Evolutionary conservation across 2,329 filamentous ascomycete species (phyloP).

Genomic region (Colletotrichum sublineola): DNA sequence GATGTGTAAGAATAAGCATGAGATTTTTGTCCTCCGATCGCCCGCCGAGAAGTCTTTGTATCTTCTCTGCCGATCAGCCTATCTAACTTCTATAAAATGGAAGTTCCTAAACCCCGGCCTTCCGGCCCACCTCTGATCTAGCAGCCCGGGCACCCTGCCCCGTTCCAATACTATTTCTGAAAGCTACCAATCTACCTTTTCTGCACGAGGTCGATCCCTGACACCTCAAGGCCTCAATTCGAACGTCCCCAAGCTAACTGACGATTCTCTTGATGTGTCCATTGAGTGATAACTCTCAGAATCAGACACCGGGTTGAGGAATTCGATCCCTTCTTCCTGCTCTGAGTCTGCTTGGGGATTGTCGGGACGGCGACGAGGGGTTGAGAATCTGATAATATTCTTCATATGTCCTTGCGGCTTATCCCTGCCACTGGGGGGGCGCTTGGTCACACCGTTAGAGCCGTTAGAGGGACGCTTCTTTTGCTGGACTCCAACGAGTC

Average conservation of each 20-base stretch:
- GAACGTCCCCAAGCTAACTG: neutral
- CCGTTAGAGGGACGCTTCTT: neutral
- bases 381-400: neutral
- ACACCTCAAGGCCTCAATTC: neutral
- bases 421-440: neutral
- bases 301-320: too few species aligned
- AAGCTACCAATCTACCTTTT: neutral
- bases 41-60: too few species aligned
- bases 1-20: too few species aligned
- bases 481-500: rapidly evolving
- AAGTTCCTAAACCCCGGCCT: too few species aligned
- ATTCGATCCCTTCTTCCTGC: neutral
- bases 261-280: neutral
- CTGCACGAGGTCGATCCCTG: too few species aligned
- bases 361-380: neutral
- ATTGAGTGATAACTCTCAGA: neutral
- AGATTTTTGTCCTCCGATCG: too few species aligned
- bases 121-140: too few species aligned
- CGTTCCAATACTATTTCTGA: too few species aligned
- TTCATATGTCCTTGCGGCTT: neutral
- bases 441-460: neutral
- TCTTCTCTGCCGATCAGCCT: too few species aligned
- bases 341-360: too few species aligned
- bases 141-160: too few species aligned
- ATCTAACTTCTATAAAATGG: too few species aligned